Base-by-base conservation (phyloP, 345 rosid genomes). In the Citrus unshiu region DNA sequence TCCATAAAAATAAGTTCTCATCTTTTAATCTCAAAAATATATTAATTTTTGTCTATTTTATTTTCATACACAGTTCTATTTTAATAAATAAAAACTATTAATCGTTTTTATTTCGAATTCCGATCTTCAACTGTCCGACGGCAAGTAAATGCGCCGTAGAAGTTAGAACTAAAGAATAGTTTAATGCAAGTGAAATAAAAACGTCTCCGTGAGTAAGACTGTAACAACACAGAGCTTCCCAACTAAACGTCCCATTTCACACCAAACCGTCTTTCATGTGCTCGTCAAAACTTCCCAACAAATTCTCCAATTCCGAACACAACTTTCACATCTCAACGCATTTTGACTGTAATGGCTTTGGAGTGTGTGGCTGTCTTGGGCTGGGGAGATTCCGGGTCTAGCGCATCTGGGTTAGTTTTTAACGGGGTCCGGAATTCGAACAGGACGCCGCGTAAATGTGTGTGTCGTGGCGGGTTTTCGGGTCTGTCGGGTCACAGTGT, bases 291-390 rank as follows among this genome's bases (percentile, higher is more conserved):
- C 18, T 78, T 68, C 78, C 71, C 82, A 78, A 78, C 82, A 61
- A 62, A 78, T 75, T 43, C 74, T 30, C n/a, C n/a, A 22, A 35
- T 10, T 51, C 43, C 30, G 7, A 68, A 9, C 24, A 21, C 24
- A 14, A 35, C n/a, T 16, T 18, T 35, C 14, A 4, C 6, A 6
- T 39, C 3, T 25, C 14, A 70, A 39, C 9, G 29, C 22, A 18
- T 62, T 27, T 9, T 30, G 30, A 46, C 67, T 57, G 64, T 37
- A 56, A 87, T 85, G 88, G 86, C 85, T 43, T 51, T 81, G 54
- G 72, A 75, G 54, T 61, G 76, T 70, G 60, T 29, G 19, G 46
- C 67, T 75, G 40, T 76, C 58, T n/a, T 76, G 16, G 34, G 76
- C n/a, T 73, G 65, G 78, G 59, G 49, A 5, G 81, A 61, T 24